Evolutionary conservation across 1,139 yeast species (phyloP).

Genomic region (Saccharomyces hybrid): DNA sequence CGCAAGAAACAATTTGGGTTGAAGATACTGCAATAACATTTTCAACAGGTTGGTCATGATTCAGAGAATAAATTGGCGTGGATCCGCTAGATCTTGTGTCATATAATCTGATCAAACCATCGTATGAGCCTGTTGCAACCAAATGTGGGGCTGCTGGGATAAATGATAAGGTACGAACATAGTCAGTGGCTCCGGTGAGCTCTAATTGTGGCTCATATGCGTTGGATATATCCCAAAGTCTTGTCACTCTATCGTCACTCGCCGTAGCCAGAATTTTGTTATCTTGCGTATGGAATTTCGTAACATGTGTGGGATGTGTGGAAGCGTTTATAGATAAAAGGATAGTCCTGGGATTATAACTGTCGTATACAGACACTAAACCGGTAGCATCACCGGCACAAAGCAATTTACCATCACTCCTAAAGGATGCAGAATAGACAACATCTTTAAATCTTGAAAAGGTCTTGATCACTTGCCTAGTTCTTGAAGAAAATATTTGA

Average conservation of each 20-base stretch:
- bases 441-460: constrained; percentile 88
- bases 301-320: constrained; percentile 83
- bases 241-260: constrained; percentile 80
- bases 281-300: constrained; percentile 68
- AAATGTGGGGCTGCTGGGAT: constrained; percentile 55
- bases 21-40: constrained; percentile 75
- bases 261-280: constrained; percentile 72
- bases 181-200: constrained; percentile 77
- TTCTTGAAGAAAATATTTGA: constrained; percentile 85
- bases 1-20: constrained; percentile 73
- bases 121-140: constrained; percentile 90
- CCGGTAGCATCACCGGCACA: constrained; percentile 93
- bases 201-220: constrained; percentile 56
- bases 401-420: constrained; percentile 71
- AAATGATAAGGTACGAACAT: constrained; percentile 75
- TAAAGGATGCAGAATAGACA: constrained; percentile 46
- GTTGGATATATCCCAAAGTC: constrained; percentile 84
- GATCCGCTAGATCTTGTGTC: constrained; percentile 60
- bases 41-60: constrained; percentile 80
- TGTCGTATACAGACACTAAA: constrained; percentile 73
- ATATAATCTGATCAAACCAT: constrained; percentile 77
- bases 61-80: constrained; percentile 39
- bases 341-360: constrained; percentile 68
- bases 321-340: constrained; percentile 77
- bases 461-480: constrained; percentile 83